These are phyloP conservation scores for Rosa hybrid DNA, from an alignment of 331 rosid species.

Conservation along the genomic window DNA sequence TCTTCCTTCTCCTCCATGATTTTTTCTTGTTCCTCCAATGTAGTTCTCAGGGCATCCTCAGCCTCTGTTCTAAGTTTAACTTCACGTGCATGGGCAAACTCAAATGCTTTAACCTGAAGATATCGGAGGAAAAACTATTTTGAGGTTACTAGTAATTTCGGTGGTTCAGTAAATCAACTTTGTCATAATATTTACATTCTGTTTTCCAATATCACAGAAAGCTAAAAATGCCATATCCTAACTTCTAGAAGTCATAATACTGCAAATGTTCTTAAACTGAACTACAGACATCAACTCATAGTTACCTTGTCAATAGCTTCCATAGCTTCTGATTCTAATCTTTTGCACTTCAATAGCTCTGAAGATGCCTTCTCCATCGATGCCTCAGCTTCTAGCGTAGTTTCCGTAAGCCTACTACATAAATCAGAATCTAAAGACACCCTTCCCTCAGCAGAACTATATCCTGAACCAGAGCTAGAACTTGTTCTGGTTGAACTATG, in stretches of 20 bases:
- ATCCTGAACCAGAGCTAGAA: constrained; percentile 42
- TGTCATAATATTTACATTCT: neutral
- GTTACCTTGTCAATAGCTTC: constrained; percentile 65
- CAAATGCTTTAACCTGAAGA: constrained; percentile 53
- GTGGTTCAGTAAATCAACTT: constrained; percentile 26
- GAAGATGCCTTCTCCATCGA: constrained; percentile 40
- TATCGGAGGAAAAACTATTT: neutral
- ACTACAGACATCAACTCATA: constrained; percentile 12
- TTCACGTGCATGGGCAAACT: constrained; percentile 51
- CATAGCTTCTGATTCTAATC: constrained; percentile 58
- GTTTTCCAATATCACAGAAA: neutral
- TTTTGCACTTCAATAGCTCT: constrained; percentile 39
- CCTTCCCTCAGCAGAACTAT: constrained; percentile 39
- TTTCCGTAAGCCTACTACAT: constrained; percentile 42
- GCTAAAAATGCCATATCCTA: neutral
- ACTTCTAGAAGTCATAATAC: neutral
- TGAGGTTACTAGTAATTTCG: constrained; percentile 12
- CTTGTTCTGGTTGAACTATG: constrained; percentile 26
- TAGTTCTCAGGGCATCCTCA: constrained; percentile 50
- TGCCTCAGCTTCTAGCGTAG: constrained; percentile 49
- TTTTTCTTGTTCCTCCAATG: constrained; percentile 57
- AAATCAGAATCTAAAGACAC: constrained; percentile 36
- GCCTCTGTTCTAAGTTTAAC: constrained; percentile 53
- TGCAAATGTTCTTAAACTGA: neutral
- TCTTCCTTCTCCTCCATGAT: constrained; percentile 55